Evolutionary conservation across 257 asterid species (phyloP).

Genomic region (Primulina tabacum): DNA sequence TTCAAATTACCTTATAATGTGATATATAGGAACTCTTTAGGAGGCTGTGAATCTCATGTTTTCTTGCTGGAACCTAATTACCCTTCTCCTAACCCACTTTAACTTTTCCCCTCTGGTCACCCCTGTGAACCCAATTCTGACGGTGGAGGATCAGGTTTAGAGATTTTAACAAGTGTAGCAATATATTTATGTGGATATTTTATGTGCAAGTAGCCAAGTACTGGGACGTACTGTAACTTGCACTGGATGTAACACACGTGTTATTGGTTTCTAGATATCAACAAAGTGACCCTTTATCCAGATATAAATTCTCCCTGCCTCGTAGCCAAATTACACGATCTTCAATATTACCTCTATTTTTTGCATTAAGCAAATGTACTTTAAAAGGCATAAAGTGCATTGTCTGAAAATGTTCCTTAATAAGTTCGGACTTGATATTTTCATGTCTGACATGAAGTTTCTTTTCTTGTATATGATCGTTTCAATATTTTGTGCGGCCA

Average conservation of each 20-base stretch:
- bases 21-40: constrained; percentile 11
- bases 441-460: constrained; percentile 8
- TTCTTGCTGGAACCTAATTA: background rate
- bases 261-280: constrained; percentile 9
- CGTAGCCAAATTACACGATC: background rate
- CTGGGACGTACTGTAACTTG: constrained; percentile 8
- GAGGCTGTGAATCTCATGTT: background rate
- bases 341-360: constrained; percentile 4
- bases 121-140: constrained; percentile 1
- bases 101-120: background rate
- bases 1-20: constrained; percentile 3
- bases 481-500: constrained; percentile 15
- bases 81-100: background rate
- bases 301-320: background rate
- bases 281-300: constrained; percentile 2
- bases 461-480: constrained; percentile 20
- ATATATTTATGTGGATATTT: constrained; percentile 9
- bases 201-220: constrained; percentile 11
- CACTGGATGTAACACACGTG: constrained; percentile 1
- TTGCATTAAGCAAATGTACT: constrained; percentile 3
- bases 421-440: constrained; percentile 16
- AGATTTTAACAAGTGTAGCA: constrained; percentile 5
- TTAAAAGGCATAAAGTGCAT: background rate
- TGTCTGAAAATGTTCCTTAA: constrained; percentile 17
- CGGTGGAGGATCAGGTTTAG: constrained; percentile 7